Conservation (phyloP, 345 rosid genomes). For the Salix suchowensis region DNA sequence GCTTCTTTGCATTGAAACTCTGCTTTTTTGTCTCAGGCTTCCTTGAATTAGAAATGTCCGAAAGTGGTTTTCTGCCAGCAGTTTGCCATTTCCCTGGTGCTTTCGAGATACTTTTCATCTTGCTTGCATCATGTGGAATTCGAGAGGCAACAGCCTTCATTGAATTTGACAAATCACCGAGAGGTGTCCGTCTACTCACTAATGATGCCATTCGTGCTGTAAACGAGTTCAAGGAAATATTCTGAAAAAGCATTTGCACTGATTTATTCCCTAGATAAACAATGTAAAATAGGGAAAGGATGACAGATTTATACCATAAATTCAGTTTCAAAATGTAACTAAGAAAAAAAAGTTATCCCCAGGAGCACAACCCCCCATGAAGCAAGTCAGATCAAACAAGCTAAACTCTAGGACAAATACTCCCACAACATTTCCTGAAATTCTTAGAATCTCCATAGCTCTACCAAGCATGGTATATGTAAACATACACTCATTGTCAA, state of each 20-base stretch:
- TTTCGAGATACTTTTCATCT: conserved; percentile 24
- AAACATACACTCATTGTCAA: neutral
- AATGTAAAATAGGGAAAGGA: neutral
- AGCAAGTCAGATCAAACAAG: neutral
- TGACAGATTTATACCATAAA: neutral
- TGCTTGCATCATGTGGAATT: conserved; percentile 6
- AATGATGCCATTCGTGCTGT: neutral
- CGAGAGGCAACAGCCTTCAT: neutral
- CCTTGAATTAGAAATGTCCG: conserved; percentile 47
- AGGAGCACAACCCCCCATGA: neutral
- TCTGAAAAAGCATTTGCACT: neutral
- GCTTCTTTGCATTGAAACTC: conserved; percentile 9
- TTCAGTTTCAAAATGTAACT: neutral
- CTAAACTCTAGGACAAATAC: neutral
- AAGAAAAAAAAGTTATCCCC: neutral
- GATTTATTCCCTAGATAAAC: neutral
- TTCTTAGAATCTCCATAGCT: neutral
- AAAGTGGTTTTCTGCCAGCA: conserved; percentile 38
- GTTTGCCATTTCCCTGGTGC: conserved; percentile 21
- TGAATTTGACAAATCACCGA: neutral
- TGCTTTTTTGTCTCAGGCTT: conserved; percentile 34
- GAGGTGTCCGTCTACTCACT: neutral
- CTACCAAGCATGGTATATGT: neutral
- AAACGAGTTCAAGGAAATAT: neutral
- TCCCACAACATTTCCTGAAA: neutral